Evolutionary conservation across 1,139 yeast species (phyloP).

Genomic region (Suhomyces taliae): DNA sequence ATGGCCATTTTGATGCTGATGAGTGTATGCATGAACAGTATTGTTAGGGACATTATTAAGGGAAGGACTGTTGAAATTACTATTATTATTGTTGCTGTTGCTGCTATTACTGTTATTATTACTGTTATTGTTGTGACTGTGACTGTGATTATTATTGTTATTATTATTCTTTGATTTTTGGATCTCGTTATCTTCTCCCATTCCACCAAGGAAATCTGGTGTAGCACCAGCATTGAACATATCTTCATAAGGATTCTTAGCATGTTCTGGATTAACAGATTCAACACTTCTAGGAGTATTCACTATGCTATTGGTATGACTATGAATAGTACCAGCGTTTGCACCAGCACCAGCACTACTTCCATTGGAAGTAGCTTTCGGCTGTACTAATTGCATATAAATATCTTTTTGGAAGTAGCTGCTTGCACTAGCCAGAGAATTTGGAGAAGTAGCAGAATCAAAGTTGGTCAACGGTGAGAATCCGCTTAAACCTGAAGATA

Average conservation of each 20-base stretch:
- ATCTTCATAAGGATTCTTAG: constrained; percentile 6
- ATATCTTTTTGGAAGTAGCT: constrained; percentile 13
- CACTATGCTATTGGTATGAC: constrained; percentile 2
- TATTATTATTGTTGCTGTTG: not conserved
- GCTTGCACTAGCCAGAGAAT: constrained; percentile 23
- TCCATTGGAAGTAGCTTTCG: not conserved
- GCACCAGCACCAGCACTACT: not conserved
- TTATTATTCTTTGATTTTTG: constrained; percentile 1
- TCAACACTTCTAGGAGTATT: constrained; percentile 11
- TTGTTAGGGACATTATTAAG: constrained; percentile 1
- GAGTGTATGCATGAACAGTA: constrained; percentile 12
- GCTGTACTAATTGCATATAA: constrained; percentile 6
- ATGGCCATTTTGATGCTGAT: constrained; percentile 9
- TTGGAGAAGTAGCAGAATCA: constrained; percentile 20
- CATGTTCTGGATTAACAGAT: constrained; percentile 2
- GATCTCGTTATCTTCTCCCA: constrained; percentile 4
- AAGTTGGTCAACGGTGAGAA: constrained; percentile 29
- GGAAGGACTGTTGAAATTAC: constrained; percentile 5
- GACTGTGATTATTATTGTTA: constrained; percentile 2
- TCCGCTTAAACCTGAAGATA: constrained; percentile 10
- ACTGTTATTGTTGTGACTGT: not conserved
- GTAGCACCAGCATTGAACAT: constrained; percentile 23
- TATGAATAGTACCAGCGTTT: not conserved
- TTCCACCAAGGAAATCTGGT: constrained; percentile 30
- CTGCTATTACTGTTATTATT: not conserved